Evolutionary conservation across 306 rosid species (phyloP).

Genomic region (Erythrophleum fordii): DNA sequence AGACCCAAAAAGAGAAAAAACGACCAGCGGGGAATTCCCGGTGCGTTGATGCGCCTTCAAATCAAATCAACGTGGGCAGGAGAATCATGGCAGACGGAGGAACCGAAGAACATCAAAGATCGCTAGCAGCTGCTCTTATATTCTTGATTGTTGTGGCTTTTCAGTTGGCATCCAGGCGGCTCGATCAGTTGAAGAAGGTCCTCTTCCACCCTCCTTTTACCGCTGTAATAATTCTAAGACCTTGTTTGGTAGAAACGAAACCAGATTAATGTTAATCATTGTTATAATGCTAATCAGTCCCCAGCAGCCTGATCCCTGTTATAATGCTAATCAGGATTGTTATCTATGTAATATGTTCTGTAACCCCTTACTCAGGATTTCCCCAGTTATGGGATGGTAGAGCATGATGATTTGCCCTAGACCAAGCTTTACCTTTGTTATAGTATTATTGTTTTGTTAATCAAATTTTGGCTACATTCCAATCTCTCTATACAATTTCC

Average conservation of each 20-base stretch:
- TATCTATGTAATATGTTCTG: too few species aligned
- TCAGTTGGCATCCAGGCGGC: slow-evolving; percentile 51
- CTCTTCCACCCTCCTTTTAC: background rate
- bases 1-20: too few species aligned
- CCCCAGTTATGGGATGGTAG: too few species aligned
- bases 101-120: slow-evolving; percentile 42
- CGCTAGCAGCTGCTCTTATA: slow-evolving; percentile 59
- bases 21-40: background rate
- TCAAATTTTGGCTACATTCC: too few species aligned
- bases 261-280: too few species aligned
- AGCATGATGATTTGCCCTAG: too few species aligned
- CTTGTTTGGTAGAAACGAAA: background rate
- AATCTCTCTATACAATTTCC: background rate
- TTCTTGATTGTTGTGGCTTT: slow-evolving; percentile 56
- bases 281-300: too few species aligned
- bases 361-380: too few species aligned
- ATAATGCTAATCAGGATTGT: too few species aligned
- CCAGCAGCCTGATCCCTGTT: too few species aligned
- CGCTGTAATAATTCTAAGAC: background rate
- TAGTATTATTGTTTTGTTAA: too few species aligned
- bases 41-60: background rate
- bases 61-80: background rate
- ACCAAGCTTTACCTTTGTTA: too few species aligned
- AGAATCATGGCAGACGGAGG: slow-evolving; percentile 23
- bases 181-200: slow-evolving; percentile 61